Percentiles rank a stretch among this genome's conserved stretches.
phyloP scores from a whole-genome alignment of 495 filamentous ascomycete species.

The Aspergillus nidulans region DNA sequence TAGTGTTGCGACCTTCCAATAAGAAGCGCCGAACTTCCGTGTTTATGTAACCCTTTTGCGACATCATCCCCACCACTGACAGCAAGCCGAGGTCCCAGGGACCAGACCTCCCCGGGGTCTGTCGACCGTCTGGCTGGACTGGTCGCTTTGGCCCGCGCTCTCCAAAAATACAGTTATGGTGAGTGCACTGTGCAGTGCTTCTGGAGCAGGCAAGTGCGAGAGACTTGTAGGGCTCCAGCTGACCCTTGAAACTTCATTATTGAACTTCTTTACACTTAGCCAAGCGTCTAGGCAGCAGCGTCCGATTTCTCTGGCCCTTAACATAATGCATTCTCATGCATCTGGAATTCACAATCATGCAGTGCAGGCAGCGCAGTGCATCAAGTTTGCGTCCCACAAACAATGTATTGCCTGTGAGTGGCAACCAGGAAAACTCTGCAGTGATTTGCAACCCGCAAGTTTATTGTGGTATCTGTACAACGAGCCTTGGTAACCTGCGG shows the following conservation, averaged over 20 bases:
- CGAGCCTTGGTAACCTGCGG: background rate
- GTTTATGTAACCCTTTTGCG: background rate
- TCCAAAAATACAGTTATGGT: too few relatives aligned
- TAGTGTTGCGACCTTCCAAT: slow-evolving; percentile 11
- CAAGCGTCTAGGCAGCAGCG: background rate
- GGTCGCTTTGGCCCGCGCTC: too few relatives aligned
- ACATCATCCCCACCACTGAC: background rate
- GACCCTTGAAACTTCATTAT: too few relatives aligned
- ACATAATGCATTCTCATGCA: background rate
- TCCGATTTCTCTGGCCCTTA: background rate
- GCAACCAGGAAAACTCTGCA: background rate
- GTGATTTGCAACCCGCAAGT: background rate
- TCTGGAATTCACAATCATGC: background rate
- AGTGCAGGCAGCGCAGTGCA: background rate
- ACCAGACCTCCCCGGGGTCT: too few relatives aligned
- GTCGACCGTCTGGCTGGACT: background rate
- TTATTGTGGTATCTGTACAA: background rate
- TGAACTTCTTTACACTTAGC: too few relatives aligned
- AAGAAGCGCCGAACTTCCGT: background rate
- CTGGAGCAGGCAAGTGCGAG: too few relatives aligned
- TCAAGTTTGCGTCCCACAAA: background rate
- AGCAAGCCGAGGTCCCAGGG: background rate
- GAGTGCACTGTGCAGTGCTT: too few relatives aligned
- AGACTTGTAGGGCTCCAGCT: too few relatives aligned
- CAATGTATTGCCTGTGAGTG: background rate